These are phyloP conservation scores for Fusarium pininemorale DNA, from an alignment of 2,329 filamentous ascomycete genomes.

Conservation along the genomic window DNA sequence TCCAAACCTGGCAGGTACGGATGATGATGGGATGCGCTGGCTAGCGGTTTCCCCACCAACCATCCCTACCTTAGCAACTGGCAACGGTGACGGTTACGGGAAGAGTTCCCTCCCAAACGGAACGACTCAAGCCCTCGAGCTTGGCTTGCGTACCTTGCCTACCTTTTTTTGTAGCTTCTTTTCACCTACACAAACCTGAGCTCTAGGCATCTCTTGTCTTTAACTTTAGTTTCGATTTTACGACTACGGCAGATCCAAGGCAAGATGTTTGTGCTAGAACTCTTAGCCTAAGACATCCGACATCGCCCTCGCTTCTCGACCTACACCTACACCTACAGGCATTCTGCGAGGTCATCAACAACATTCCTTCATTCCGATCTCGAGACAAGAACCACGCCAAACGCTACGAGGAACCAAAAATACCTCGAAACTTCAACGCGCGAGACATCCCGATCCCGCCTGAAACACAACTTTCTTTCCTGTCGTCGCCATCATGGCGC, in stretches of 20 bases:
- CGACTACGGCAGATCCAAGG: not conserved
- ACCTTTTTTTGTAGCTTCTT: conserved; percentile 12
- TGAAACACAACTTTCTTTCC: conserved; percentile 37
- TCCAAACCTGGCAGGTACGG: conserved; percentile 24
- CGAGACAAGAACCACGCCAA: conserved; percentile 6
- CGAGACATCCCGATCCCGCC: conserved; percentile 23
- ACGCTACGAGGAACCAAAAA: not conserved
- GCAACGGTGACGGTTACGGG: conserved; percentile 17
- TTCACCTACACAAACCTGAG: conserved; percentile 1
- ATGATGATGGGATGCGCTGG: conserved; percentile 24
- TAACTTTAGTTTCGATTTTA: not conserved
- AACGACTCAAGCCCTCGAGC: conserved; percentile 2
- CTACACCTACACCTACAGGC: not conserved
- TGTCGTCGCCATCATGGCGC: conserved; percentile 66
- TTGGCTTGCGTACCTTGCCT: conserved; percentile 16
- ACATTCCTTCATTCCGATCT: conserved; percentile 29
- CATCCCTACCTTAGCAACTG: conserved; percentile 25
- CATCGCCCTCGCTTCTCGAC: conserved; percentile 13
- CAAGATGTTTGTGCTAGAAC: conserved; percentile 20
- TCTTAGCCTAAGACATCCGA: conserved; percentile 30
- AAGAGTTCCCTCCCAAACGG: conserved; percentile 6
- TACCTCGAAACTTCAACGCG: not conserved
- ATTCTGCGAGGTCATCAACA: conserved; percentile 8
- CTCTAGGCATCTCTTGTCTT: not conserved
- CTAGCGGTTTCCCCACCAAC: conserved; percentile 35